These are phyloP conservation scores for Syzygium aromaticum DNA, from an alignment of 345 rosid species.

Conservation along the genomic window DNA sequence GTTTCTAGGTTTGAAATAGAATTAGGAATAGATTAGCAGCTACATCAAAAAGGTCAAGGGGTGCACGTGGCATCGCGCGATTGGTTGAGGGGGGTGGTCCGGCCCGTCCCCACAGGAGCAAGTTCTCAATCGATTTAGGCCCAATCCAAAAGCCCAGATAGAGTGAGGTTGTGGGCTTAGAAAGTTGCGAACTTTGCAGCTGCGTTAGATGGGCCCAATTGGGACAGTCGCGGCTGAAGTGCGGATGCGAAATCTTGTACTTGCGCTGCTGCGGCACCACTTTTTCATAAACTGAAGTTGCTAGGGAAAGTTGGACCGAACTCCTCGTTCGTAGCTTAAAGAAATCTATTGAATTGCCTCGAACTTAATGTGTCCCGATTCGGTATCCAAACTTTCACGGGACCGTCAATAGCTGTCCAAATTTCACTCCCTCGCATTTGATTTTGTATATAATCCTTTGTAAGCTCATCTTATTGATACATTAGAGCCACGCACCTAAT, in stretches of 20 bases:
- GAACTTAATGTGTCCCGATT: background rate
- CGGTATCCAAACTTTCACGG: too few relatives aligned
- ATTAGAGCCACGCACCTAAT: too few relatives aligned
- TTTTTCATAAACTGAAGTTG: background rate
- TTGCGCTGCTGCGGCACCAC: background rate
- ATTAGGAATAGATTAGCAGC: background rate
- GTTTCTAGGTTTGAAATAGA: background rate
- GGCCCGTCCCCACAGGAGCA: background rate
- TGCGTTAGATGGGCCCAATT: background rate
- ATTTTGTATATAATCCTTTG: background rate
- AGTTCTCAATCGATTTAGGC: background rate
- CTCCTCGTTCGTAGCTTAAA: background rate
- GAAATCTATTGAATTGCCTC: background rate
- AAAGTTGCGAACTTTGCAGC: background rate
- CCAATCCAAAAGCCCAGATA: background rate
- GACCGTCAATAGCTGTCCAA: too few relatives aligned
- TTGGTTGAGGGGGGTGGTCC: too few relatives aligned
- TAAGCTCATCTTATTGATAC: too few relatives aligned
- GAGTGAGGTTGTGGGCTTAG: background rate
- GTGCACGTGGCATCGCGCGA: background rate
- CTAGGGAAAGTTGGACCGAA: background rate
- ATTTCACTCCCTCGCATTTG: background rate
- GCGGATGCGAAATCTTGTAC: background rate
- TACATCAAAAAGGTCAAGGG: background rate
- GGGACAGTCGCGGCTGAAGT: background rate